Percentiles rank a stretch among this genome's conserved stretches.
Conservation (phyloP, 306 rosid genomes). For the Acacia crassicarpa region DNA sequence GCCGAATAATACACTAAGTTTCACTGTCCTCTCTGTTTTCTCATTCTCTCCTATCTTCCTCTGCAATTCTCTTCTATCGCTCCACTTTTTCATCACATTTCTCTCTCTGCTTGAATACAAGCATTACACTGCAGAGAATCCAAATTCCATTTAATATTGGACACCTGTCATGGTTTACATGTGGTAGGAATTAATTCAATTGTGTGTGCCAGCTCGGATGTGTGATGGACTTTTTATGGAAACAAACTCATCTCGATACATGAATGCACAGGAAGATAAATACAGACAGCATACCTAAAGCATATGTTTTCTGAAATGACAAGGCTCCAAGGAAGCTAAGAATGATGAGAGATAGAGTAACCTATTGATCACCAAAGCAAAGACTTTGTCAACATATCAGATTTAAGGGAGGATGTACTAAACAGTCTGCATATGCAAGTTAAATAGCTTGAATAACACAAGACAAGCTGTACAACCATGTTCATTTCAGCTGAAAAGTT, state of each 20-base stretch:
- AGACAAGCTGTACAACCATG: neutral
- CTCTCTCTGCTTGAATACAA: neutral
- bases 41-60: too few species aligned
- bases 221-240: neutral
- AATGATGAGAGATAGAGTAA: conserved; percentile 58
- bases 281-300: conserved; percentile 59
- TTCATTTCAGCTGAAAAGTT: neutral
- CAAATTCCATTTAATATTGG: conserved; percentile 9
- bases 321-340: conserved; percentile 74
- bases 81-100: neutral
- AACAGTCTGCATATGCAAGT: neutral
- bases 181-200: conserved; percentile 1
- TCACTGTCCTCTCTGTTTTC: too few species aligned
- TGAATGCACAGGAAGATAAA: conserved; percentile 28
- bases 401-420: neutral
- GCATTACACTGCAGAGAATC: neutral
- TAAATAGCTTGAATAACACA: neutral
- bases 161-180: neutral
- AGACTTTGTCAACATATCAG: conserved; percentile 24
- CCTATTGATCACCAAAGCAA: conserved; percentile 55
- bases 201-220: neutral
- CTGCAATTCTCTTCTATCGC: too few species aligned
- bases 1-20: too few species aligned
- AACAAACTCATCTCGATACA: conserved; percentile 3
- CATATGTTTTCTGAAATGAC: conserved; percentile 62